These are phyloP conservation scores for Rasamsonia emersonii DNA, from an alignment of 2,329 filamentous ascomycete species.

Conservation along the genomic window DNA sequence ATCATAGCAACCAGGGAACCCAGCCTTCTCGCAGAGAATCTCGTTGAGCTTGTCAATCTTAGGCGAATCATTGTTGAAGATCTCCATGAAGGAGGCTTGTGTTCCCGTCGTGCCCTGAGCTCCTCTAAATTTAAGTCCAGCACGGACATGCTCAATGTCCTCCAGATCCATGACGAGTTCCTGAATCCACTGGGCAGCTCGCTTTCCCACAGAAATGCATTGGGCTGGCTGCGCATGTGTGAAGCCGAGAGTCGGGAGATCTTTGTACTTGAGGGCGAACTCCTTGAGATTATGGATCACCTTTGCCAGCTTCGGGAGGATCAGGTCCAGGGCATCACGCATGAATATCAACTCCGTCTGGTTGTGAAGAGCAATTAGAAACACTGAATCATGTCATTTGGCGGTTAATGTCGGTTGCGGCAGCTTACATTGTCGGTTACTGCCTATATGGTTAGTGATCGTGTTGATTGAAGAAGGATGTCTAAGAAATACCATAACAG, in stretches of 20 bases:
- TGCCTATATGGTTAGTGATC: constrained; percentile 22
- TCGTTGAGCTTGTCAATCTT: constrained; percentile 57
- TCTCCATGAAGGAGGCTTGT: constrained; percentile 67
- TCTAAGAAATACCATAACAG: constrained; percentile 25
- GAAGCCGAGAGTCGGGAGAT: constrained; percentile 63
- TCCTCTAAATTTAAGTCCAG: constrained; percentile 66
- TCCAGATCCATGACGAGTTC: constrained; percentile 68
- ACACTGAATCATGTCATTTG: too few relatives aligned
- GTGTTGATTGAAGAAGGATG: constrained; percentile 37
- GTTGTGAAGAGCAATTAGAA: too few relatives aligned
- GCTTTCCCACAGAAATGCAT: constrained; percentile 51
- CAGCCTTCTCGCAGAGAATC: constrained; percentile 57
- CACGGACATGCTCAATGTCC: constrained; percentile 60
- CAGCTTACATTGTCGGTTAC: constrained; percentile 68
- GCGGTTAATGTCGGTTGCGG: too few relatives aligned
- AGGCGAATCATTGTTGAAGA: constrained; percentile 53
- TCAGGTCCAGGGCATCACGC: constrained; percentile 63
- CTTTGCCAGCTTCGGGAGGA: constrained; percentile 68
- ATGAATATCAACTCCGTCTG: constrained; percentile 73
- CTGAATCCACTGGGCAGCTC: constrained; percentile 66
- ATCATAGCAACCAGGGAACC: constrained; percentile 52
- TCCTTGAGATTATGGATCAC: constrained; percentile 64
- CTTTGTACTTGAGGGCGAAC: constrained; percentile 67
- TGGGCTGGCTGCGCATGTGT: constrained; percentile 56
- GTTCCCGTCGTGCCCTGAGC: constrained; percentile 66